Base-by-base conservation (phyloP, 1,284 basidiomycete genomes). In the Pseudozyma pruni region DNA sequence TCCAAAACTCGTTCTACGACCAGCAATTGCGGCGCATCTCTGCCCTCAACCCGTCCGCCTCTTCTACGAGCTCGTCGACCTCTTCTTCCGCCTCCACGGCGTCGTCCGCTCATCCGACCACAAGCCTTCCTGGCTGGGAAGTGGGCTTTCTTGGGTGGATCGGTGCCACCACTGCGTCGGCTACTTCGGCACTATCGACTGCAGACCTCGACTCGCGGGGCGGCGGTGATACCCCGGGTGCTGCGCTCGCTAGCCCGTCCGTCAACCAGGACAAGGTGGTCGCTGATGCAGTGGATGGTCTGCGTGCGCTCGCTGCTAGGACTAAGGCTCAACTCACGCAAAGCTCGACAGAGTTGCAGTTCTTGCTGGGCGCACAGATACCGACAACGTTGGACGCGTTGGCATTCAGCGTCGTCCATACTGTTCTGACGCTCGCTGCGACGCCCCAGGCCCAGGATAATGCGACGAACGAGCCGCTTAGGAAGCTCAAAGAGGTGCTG, bases 331-430 rank as follows among this genome's bases (percentile, higher is more conserved):
- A 66, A 20, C 41, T 66, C 20, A 56, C 43, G 13, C 25, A 46
- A 14, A 45, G 14, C 17, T 35, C 34, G 9, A 8, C 27, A 5
- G 40, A 59, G 32, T 10, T 41, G 22, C 58, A 48, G 19, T 56
- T 43, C 35, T 23, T 72, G 4, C 40, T 67, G 9, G 44, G 43
- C 20, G 58, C 62, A 3, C 31, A 45, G 9, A 39, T 33, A 11
- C 62, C 72, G 10, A 63, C 62, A 0, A 49, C 55, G 25, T 51
- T 76, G 11, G 75, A 76, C 25, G 75, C 75, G 11, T 20, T 72
- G 33, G 56, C 66, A 8, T 75, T 76, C 48, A 62, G 72, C 42
- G 44, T 67, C 29, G 45, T 76, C 8, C 72, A 76, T 53, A 76
- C 72, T 1, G 34, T 72, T 1, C 41, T 76, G 10, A 70, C 75